A percentile compares a stretch with the other conserved stretches of the same genome.
phyloP scores from a whole-genome alignment of 2,329 filamentous ascomycete species.

The Neofusicoccum cordaticola region DNA sequence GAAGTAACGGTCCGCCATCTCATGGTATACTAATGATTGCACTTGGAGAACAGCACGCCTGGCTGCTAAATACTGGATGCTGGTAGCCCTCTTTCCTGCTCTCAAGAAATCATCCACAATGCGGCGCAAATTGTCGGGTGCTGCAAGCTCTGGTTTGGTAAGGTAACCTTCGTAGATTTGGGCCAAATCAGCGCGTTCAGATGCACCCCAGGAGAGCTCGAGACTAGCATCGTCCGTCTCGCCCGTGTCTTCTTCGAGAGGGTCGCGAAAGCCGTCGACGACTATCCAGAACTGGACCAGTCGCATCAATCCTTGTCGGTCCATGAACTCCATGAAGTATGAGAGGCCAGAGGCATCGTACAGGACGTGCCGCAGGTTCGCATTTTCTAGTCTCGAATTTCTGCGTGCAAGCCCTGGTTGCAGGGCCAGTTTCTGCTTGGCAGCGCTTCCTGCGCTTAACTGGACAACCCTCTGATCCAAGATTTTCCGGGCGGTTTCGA shows the following conservation, averaged over 20 bases:
- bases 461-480: conserved; percentile 86
- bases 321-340: conserved; percentile 99
- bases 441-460: conserved; percentile 65
- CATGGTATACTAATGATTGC: conserved; percentile 79
- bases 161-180: conserved; percentile 92
- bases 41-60: conserved; percentile 76
- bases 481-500: conserved; percentile 88
- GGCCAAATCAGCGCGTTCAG: conserved; percentile 81
- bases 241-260: conserved; percentile 79
- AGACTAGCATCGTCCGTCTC: conserved; percentile 58
- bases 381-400: conserved; percentile 69
- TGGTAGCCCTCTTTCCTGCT: conserved; percentile 71
- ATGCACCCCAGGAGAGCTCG: conserved; percentile 68
- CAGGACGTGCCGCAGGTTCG: conserved; percentile 78
- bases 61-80: conserved; percentile 78
- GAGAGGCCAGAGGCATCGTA: conserved; percentile 87
- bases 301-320: conserved; percentile 79
- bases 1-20: conserved; percentile 78
- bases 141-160: conserved; percentile 74
- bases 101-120: conserved; percentile 75
- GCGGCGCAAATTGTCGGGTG: conserved; percentile 66
- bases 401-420: conserved; percentile 37
- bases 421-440: conserved; percentile 39
- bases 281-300: conserved; percentile 98
- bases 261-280: conserved; percentile 92